phyloP scores from a whole-genome alignment of 345 rosid species.

The Populus tremula region DNA sequence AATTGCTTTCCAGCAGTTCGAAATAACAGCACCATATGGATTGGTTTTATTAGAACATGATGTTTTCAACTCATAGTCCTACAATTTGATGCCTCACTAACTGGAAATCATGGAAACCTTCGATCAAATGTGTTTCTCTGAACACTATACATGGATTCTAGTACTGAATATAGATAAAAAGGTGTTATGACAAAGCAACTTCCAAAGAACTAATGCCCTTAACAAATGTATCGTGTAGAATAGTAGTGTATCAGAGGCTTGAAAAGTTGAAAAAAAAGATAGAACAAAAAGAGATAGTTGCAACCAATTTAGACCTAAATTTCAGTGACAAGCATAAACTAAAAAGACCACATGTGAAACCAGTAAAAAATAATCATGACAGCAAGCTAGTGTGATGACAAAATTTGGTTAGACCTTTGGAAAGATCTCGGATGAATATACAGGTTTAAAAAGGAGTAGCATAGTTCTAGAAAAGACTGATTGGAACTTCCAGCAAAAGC shows the following conservation, averaged over 20 bases:
- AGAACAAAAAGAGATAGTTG: background rate
- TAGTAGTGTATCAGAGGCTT: background rate
- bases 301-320: background rate
- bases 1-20: background rate
- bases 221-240: background rate
- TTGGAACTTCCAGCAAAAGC: background rate
- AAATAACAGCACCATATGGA: background rate
- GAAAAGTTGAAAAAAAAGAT: background rate
- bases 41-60: background rate
- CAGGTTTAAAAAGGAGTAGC: background rate
- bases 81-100: background rate
- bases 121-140: background rate
- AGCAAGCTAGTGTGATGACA: background rate
- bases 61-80: background rate
- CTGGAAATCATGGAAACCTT: background rate
- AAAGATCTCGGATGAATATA: background rate
- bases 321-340: background rate
- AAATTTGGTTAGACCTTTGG: background rate
- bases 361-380: background rate
- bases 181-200: background rate
- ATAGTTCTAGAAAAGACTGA: background rate
- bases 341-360: background rate
- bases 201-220: background rate
- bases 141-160: background rate
- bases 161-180: background rate